Base-by-base conservation (phyloP, 2,329 filamentous ascomycete species). In the Stagonosporopsis tanaceti region DNA sequence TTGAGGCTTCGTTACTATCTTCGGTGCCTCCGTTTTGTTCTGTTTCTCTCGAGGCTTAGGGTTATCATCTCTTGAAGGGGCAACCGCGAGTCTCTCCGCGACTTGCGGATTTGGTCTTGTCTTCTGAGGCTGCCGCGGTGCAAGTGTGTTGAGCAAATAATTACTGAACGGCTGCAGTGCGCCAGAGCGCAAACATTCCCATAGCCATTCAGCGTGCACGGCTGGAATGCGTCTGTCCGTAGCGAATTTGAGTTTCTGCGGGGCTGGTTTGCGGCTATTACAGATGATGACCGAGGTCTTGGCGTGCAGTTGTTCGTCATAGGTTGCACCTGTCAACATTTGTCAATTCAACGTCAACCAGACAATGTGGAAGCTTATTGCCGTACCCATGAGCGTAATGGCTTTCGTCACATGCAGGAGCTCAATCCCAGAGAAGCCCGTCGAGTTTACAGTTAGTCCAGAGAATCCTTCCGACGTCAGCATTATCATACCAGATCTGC, bases 121-220 rank as follows among this genome's bases (percentile, higher is more conserved):
- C 39, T 60, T 66, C 41, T 68, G 64, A 37, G 55, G 53, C 35
- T 60, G 64, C 17, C 63, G 57, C 28, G 52, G 48, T 38, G 46
- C 47, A 40, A 50, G 28, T 5, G 60, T 56, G 22, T 65, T 70
- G 24, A 76, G 53, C 24, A 69, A 55, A 47, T 74, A 85, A 28
- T 78, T 73, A 22, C 79, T 75, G 47, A 82, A 83, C 11, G 81
- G 69, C 53, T 84, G 78, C 65, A 78, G 80, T 51, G 79, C 74
- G 28, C 85, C 68, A 42, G 70, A 74, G 50, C 82, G 81, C 47
- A 97, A 87, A 63, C 90, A 95, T 48, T 89, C 84, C 88, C 91
- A 95, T 2, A 99, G 81, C 95, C 95, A 99, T 22, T 89, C 85
- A 17, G 87, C 85, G 7, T 85, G 85, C 11, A 98, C 90, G n/a